Evolutionary conservation across 2,329 filamentous ascomycete genomes (phyloP).

Genomic region (Pseudogymnoascus sp.): DNA sequence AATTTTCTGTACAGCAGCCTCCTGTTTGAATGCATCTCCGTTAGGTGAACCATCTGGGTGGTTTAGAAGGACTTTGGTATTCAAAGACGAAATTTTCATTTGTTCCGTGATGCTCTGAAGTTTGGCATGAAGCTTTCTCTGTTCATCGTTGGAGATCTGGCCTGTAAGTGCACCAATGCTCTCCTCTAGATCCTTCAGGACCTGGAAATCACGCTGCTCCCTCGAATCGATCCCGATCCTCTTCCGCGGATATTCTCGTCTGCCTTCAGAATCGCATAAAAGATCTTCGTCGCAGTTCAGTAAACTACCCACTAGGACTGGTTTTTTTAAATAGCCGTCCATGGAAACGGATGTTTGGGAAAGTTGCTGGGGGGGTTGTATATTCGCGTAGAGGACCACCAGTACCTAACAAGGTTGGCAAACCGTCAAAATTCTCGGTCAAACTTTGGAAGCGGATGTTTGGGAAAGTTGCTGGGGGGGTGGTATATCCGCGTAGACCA

Average conservation of each 20-base stretch:
- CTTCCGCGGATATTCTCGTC: no score
- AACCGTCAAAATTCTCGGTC: no score
- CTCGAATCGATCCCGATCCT: neutral
- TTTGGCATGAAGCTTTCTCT: neutral
- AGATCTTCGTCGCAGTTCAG: neutral
- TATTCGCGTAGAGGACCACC: neutral
- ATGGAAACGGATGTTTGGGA: neutral
- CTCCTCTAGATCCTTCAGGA: neutral
- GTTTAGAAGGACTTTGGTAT: neutral
- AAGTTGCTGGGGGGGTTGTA: neutral
- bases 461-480: neutral
- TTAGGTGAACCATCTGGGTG: slow-evolving; percentile 1
- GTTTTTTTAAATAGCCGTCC: no score
- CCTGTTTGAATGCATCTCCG: neutral
- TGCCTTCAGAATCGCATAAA: neutral
- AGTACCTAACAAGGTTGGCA: neutral
- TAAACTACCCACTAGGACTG: no score
- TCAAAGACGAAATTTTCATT: neutral
- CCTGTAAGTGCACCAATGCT: neutral
- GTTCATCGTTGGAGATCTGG: neutral
- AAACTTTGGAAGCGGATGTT: no score
- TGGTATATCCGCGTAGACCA: neutral
- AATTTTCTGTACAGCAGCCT: neutral
- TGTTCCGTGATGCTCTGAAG: neutral
- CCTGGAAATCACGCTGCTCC: neutral